Base-by-base conservation (phyloP, 345 rosid genomes). In the Raphanus raphanistrum region DNA sequence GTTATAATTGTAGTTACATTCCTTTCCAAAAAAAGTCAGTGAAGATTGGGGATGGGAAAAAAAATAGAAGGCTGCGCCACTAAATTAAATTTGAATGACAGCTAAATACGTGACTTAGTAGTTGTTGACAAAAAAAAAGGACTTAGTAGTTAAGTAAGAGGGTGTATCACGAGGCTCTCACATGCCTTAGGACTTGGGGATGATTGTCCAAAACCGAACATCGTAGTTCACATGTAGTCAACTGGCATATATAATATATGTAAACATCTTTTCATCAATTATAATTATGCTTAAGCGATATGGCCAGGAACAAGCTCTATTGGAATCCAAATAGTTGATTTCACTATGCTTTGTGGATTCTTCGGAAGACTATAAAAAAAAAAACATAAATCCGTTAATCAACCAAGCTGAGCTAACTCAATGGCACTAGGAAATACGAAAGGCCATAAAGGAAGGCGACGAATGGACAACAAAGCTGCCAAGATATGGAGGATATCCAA, bases 161-260 rank as follows among this genome's bases (percentile, higher is more conserved):
- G 61, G 28, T 57, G 74, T 13, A 58, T 71, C 74, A 58, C 58
- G 55, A 71, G 65, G 10, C 52, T 58, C 9, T 63, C 75, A 38
- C 66, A 71, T 71, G 66, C 57, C 66, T 26, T 36, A 17, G 1
- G 15, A 59, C 28, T 71, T 38, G 9, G 28, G 8, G 15, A 38
- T 26, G 27, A 59, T 27, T 25, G 36, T 38, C 62, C 62, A 21
- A 71, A 16, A 71, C 66, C 66, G 38, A 71, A 38, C 75, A 71
- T 71, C 6, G 29, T 13, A 6, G 45, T 25, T 38, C 54, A 45
- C 57, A 59, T 41, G 57, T 26, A 36, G 29, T 32, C 54, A 26
- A 58, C 66, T 71, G 27, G 66, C 57, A 52, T 4, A 16, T 68
- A 55, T 1, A 55, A 38, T 38, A 9, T 9, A 38, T 38, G 9